These are phyloP conservation scores for Erysimum cheiri DNA, from an alignment of 441 rosid genomes.

Conservation along the genomic window DNA sequence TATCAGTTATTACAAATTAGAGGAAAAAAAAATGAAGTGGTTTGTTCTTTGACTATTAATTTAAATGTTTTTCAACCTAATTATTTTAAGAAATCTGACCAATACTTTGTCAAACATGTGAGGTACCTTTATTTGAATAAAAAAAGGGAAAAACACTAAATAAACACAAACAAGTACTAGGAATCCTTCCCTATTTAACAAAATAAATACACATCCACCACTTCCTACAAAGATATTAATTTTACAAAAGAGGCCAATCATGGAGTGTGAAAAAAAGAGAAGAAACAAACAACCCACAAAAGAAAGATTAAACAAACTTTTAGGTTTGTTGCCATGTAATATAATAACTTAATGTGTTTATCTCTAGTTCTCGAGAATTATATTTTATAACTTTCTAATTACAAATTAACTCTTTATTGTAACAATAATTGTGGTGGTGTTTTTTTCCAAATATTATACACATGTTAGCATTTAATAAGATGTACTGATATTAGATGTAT, in stretches of 20 bases:
- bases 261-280: slow-evolving; percentile 4
- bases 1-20: neutral
- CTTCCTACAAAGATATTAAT: slow-evolving; percentile 8
- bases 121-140: slow-evolving; percentile 22
- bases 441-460: neutral
- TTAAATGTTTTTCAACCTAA: neutral
- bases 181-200: slow-evolving; percentile 26
- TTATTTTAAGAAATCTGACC: slow-evolving; percentile 17
- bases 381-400: neutral
- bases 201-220: slow-evolving; percentile 19
- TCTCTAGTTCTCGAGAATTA: neutral
- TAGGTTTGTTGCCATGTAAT: neutral
- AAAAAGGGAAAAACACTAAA: slow-evolving; percentile 10
- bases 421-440: neutral
- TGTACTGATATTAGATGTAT: neutral
- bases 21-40: neutral
- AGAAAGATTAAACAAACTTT: neutral
- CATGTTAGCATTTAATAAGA: neutral
- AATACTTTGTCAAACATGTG: slow-evolving; percentile 35
- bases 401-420: neutral
- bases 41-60: neutral
- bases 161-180: slow-evolving; percentile 25
- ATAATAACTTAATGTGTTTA: neutral
- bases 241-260: slow-evolving; percentile 19
- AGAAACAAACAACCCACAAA: neutral